phyloP scores from a whole-genome alignment of 2,329 filamentous ascomycete genomes.

The Biscogniauxia mediterranea region DNA sequence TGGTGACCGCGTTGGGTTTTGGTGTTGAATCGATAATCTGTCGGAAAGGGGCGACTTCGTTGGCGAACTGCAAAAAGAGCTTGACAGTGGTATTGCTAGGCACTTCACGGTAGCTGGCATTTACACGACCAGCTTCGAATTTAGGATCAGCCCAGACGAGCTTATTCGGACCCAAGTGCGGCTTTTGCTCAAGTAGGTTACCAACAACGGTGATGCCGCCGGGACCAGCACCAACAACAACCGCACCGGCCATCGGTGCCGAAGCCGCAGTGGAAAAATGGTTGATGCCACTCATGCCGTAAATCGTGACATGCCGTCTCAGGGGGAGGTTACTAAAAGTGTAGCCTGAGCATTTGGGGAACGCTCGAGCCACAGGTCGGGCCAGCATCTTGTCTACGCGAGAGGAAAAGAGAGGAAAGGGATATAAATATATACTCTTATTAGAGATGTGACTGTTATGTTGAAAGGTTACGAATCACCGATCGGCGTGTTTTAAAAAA shows the following conservation, averaged over 20 bases:
- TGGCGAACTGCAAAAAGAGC: slow-evolving; percentile 57
- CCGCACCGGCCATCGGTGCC: slow-evolving; percentile 34
- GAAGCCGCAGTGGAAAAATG: slow-evolving; percentile 36
- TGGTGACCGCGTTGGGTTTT: slow-evolving; percentile 52
- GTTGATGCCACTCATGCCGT: slow-evolving; percentile 18
- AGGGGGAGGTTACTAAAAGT: not conserved
- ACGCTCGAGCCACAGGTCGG: not conserved
- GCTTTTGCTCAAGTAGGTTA: slow-evolving; percentile 55
- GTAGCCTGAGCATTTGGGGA: slow-evolving; percentile 8
- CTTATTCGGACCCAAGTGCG: slow-evolving; percentile 33
- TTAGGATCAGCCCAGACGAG: slow-evolving; percentile 59
- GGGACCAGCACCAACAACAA: slow-evolving; percentile 59
- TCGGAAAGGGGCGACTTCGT: slow-evolving; percentile 51
- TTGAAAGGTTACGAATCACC: not conserved
- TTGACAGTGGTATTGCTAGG: slow-evolving; percentile 61
- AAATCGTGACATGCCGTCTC: not conserved
- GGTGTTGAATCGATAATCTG: slow-evolving; percentile 46
- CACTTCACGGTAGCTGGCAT: slow-evolving; percentile 58
- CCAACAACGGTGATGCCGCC: slow-evolving; percentile 60
- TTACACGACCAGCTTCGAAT: slow-evolving; percentile 53
- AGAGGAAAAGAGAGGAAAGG: not conserved
- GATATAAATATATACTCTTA: no score
- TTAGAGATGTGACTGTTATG: no score
- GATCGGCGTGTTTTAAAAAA: not conserved
- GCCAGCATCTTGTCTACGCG: not conserved